phyloP scores from a whole-genome alignment of 352 stramenopile genomes.

The Phytophthora pseudosyringae region DNA sequence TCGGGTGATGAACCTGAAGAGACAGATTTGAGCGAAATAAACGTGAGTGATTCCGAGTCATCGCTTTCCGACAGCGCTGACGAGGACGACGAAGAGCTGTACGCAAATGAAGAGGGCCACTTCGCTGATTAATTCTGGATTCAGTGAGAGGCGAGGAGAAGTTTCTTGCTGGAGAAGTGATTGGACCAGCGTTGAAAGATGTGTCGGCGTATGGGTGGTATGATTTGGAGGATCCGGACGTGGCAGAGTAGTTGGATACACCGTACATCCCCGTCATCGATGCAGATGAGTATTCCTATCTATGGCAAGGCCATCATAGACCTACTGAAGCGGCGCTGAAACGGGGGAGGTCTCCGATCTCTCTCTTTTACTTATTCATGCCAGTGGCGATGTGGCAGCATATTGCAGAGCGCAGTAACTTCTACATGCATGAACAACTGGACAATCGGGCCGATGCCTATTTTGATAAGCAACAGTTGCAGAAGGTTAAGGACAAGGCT shows the following conservation, averaged over 20 bases:
- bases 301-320: background rate
- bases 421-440: conserved; percentile 20
- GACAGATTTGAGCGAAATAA: conserved; percentile 3
- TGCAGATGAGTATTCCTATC: conserved; percentile 1
- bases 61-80: background rate
- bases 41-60: background rate
- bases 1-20: too few species aligned
- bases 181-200: background rate
- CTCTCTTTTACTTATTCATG: conserved; percentile 18
- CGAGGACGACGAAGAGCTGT: conserved; percentile 6
- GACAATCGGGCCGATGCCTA: conserved; percentile 9
- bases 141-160: background rate
- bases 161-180: conserved; percentile 5
- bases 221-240: background rate
- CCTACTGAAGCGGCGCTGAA: background rate
- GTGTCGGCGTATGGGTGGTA: conserved; percentile 3
- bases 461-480: conserved; percentile 2
- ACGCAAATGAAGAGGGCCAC: conserved; percentile 2
- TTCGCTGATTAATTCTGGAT: conserved; percentile 14
- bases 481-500: background rate
- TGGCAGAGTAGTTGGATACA: background rate
- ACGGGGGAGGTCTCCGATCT: background rate
- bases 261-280: background rate
- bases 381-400: conserved; percentile 18
- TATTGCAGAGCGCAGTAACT: conserved; percentile 21